Evolutionary conservation across 768 basidiomycete genomes (phyloP), one percentile per base, ranked within the genome.

Genomic region (Mycena indigotica): DNA sequence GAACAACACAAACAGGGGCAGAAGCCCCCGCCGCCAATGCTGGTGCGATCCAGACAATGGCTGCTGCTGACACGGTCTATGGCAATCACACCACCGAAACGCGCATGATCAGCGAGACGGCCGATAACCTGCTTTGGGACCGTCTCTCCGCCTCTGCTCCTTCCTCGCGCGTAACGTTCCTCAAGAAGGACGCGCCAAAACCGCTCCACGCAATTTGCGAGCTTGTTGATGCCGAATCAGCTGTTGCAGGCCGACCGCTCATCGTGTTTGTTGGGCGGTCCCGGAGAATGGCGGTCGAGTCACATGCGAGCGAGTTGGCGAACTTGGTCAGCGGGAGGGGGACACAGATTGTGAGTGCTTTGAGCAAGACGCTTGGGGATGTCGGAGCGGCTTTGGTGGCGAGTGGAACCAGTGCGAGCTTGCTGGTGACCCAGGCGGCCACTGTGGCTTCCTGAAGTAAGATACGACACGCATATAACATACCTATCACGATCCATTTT

Each of bases 91-190:
- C 75, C 56, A 89, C 91, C 5, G 79, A 87, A 65, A 85, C 79
- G 12, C 80, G 81, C 5, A 71, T 97, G 12, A 83, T 82, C 2
- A 95, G 91, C 0, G 84, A 89, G 19, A 89, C 90, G 1, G 93
- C 93, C 1, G 95, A 98, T 69, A 84, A 86, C 65, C 62, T 95
- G 24, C 65, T 84, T 21, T 95, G 94, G 93, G 76, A 80, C 1
- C 82, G 80, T 38, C 90, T 84, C 64, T 77, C 72, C 38, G 57
- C 72, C 6, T 66, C 60, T 4, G 63, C 77, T 32, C 55, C 67
- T 8, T 39, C n/a, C n/a, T n/a, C n/a, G n/a, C 82, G 91, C 25
- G 82, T 95, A 45, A 69, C 73, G 2, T 95, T 95, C 76, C 69
- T 61, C 21, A 77, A 78, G 1, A 65, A 80, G 38, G 65, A 78